Evolutionary conservation across 129 eudicot genomes (phyloP).

Genomic region (sunflower (Helianthus annuus)): DNA sequence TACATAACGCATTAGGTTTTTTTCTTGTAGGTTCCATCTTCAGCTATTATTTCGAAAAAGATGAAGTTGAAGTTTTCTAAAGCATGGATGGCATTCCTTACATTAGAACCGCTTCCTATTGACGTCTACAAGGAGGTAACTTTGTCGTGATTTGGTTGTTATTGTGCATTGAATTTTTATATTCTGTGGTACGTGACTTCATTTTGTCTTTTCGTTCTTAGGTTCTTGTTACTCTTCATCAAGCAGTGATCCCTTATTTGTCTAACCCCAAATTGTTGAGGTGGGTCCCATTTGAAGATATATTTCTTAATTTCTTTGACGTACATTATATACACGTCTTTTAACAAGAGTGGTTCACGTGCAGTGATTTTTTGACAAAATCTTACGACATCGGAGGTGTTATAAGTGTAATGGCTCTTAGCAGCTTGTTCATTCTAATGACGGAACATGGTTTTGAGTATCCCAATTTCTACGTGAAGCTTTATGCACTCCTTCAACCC

Average conservation of each 20-base stretch:
- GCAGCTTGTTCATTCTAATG: slow-evolving; percentile 83
- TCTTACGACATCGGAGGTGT: slow-evolving; percentile 99
- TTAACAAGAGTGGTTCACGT: slow-evolving; percentile 20
- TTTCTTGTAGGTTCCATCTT: slow-evolving; percentile 45
- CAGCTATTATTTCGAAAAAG: slow-evolving; percentile 60
- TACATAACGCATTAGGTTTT: neutral
- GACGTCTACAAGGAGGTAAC: slow-evolving; percentile 95
- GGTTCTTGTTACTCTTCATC: slow-evolving; percentile 87
- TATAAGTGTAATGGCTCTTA: slow-evolving; percentile 96
- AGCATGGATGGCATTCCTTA: slow-evolving; percentile 88
- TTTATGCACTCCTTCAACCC: slow-evolving; percentile 78
- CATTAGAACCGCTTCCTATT: slow-evolving; percentile 70
- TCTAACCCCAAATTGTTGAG: slow-evolving; percentile 76
- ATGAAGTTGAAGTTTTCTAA: slow-evolving; percentile 77
- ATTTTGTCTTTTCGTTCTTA: slow-evolving; percentile 38
- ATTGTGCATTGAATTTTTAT: neutral
- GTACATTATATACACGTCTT: neutral
- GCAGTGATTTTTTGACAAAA: slow-evolving; percentile 95
- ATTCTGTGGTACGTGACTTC: neutral
- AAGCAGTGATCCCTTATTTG: slow-evolving; percentile 75
- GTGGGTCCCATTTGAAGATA: slow-evolving; percentile 36
- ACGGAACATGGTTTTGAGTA: slow-evolving; percentile 90
- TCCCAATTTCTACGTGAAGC: slow-evolving; percentile 81
- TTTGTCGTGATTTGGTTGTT: neutral
- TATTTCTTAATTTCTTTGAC: neutral